Evolutionary conservation across 768 basidiomycete species (phyloP).

Genomic region (Suillus subluteus): DNA sequence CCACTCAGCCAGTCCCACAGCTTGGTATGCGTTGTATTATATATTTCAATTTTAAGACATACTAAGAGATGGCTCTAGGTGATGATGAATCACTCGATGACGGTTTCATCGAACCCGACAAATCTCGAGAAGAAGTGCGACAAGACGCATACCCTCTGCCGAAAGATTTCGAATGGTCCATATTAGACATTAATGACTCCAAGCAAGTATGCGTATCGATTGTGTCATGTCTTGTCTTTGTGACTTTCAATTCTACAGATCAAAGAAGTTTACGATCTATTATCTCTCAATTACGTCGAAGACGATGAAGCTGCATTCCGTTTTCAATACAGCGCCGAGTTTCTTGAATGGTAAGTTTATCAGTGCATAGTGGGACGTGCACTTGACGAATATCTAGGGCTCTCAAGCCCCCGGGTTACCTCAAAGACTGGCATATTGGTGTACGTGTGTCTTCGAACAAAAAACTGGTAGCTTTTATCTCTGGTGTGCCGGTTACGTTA

Average conservation of each 20-base stretch:
- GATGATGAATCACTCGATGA: slow-evolving; percentile 71
- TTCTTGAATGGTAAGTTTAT: slow-evolving; percentile 78
- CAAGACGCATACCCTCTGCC: slow-evolving; percentile 89
- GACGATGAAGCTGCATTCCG: slow-evolving; percentile 96
- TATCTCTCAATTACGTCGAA: slow-evolving; percentile 95
- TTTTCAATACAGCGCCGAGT: slow-evolving; percentile 94
- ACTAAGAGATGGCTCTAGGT: slow-evolving; percentile 39
- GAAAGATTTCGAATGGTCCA: slow-evolving; percentile 91
- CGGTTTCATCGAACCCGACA: slow-evolving; percentile 87
- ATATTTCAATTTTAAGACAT: neutral
- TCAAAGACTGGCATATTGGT: slow-evolving; percentile 94
- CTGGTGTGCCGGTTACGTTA: slow-evolving; percentile 85
- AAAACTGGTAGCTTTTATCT: slow-evolving; percentile 96
- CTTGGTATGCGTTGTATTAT: slow-evolving; percentile 47
- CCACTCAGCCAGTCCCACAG: slow-evolving; percentile 96
- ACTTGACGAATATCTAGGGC: slow-evolving; percentile 60
- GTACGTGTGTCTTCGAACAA: slow-evolving; percentile 89
- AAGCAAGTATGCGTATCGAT: slow-evolving; percentile 56
- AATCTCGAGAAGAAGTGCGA: slow-evolving; percentile 75
- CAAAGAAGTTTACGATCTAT: slow-evolving; percentile 88
- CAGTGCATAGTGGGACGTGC: slow-evolving; percentile 3
- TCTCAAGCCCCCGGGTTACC: slow-evolving; percentile 89
- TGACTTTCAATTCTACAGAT: slow-evolving; percentile 48
- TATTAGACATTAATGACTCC: slow-evolving; percentile 76
- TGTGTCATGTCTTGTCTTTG: neutral